Conservation (phyloP, 2,329 filamentous ascomycete species). For the Sarocladium oryzae region DNA sequence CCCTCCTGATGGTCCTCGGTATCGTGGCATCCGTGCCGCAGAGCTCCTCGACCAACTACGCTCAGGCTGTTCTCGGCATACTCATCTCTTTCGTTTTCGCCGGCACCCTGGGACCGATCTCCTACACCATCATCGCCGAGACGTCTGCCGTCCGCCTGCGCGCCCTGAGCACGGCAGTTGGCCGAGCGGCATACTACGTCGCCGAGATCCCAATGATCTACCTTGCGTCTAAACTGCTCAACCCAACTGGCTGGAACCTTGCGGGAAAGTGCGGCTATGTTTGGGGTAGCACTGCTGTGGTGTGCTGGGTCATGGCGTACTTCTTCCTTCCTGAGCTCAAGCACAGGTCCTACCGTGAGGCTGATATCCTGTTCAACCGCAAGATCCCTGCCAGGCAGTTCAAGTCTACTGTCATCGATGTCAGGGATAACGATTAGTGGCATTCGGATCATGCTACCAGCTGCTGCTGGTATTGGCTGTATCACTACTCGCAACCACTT, state of each 20-base stretch:
- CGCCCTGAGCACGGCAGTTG: slow-evolving; percentile 19
- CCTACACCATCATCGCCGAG: slow-evolving; percentile 31
- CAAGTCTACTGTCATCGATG: slow-evolving; percentile 35
- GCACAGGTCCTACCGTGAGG: slow-evolving; percentile 30
- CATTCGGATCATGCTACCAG: no score
- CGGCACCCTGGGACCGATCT: slow-evolving; percentile 25
- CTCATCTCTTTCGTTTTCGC: slow-evolving; percentile 33
- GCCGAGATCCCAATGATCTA: slow-evolving; percentile 35
- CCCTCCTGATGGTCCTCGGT: slow-evolving; percentile 29
- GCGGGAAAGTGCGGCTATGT: slow-evolving; percentile 40
- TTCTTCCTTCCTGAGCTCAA: slow-evolving; percentile 39
- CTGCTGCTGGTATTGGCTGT: no score
- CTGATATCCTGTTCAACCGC: slow-evolving; percentile 37
- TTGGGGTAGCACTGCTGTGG: slow-evolving; percentile 35
- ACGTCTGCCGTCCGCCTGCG: slow-evolving; percentile 27
- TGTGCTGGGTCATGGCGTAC: slow-evolving; percentile 34
- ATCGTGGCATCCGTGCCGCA: slow-evolving; percentile 27
- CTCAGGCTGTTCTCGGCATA: slow-evolving; percentile 29
- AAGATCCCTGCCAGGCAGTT: slow-evolving; percentile 35
- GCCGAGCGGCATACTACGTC: slow-evolving; percentile 34
- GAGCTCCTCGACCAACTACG: slow-evolving; percentile 26
- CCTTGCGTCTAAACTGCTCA: slow-evolving; percentile 31
- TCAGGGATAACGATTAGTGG: slow-evolving; percentile 32
- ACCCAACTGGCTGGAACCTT: slow-evolving; percentile 31
- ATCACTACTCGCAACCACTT: no score